These are phyloP conservation scores for Limonomyces culmigenus DNA, from an alignment of 1,284 basidiomycete species.

Conservation along the genomic window DNA sequence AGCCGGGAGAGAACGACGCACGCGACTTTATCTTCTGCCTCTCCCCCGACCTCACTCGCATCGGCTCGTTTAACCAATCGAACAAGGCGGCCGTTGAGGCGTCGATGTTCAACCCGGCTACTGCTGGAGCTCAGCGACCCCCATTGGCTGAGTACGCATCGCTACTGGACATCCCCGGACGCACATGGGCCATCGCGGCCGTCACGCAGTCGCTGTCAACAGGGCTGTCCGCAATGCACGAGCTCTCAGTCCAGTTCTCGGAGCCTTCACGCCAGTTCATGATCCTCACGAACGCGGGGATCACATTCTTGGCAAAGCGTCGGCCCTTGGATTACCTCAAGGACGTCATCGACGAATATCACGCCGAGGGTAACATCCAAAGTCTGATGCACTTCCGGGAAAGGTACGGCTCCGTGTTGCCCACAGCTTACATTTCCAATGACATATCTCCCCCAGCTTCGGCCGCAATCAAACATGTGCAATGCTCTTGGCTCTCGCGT, in stretches of 20 bases:
- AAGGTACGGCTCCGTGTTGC: constrained; percentile 23
- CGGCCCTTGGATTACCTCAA: constrained; percentile 72
- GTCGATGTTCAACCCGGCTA: constrained; percentile 18
- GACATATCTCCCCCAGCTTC: constrained; percentile 33
- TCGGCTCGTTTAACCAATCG: constrained; percentile 41
- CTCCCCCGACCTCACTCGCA: constrained; percentile 60
- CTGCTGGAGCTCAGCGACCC: constrained; percentile 30
- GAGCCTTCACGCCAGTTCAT: constrained; percentile 65
- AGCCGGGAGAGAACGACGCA: constrained; percentile 55
- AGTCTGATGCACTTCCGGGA: constrained; percentile 60
- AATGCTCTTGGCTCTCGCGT: constrained; percentile 72
- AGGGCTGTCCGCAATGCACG: constrained; percentile 37
- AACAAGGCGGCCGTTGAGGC: neutral
- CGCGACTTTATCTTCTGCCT: constrained; percentile 62
- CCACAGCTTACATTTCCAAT: constrained; percentile 3
- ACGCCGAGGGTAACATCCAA: constrained; percentile 47
- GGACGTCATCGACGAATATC: constrained; percentile 57
- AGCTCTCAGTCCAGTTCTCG: constrained; percentile 67
- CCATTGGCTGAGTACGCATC: constrained; percentile 63
- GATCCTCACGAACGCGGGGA: constrained; percentile 71
- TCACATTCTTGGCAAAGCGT: constrained; percentile 72
- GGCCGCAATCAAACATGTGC: constrained; percentile 82
- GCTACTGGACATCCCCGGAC: constrained; percentile 59
- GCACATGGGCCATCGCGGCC: constrained; percentile 68
- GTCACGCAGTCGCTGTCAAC: constrained; percentile 22